A percentile compares a stretch with the other conserved stretches of the same genome.
These are phyloP conservation scores for Phytopythium vexans DNA, from an alignment of 352 stramenopile species.

Conservation along the genomic window DNA sequence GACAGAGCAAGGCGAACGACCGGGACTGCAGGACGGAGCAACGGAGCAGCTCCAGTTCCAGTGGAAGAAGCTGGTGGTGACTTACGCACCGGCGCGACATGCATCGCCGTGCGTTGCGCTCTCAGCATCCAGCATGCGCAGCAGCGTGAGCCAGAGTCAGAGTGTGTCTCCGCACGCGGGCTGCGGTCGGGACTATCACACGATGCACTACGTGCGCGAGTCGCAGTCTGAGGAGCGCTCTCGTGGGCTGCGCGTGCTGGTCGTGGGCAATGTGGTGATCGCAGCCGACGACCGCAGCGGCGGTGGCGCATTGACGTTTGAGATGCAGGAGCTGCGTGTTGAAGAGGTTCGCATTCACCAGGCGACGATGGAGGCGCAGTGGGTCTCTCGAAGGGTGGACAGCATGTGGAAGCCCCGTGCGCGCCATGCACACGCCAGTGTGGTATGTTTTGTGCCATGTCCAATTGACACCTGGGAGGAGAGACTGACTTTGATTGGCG, in stretches of 20 bases:
- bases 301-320: conserved; percentile 24
- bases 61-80: conserved; percentile 38
- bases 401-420: conserved; percentile 61
- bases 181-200: conserved; percentile 52
- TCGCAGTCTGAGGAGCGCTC: conserved; percentile 25
- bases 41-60: neutral
- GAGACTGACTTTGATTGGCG: neutral
- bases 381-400: conserved; percentile 32
- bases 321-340: conserved; percentile 47
- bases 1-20: neutral
- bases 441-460: conserved; percentile 18
- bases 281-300: conserved; percentile 13
- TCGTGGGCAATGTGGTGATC: conserved; percentile 65
- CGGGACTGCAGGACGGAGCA: neutral
- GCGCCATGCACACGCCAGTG: conserved; percentile 60
- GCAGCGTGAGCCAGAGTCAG: conserved; percentile 7
- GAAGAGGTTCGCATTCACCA: conserved; percentile 61
- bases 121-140: conserved; percentile 11
- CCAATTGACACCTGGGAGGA: neutral
- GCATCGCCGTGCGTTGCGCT: conserved; percentile 11
- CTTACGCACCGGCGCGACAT: conserved; percentile 14
- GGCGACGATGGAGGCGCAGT: conserved; percentile 47
- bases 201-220: conserved; percentile 68
- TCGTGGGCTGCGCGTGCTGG: conserved; percentile 49
- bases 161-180: conserved; percentile 11